Evolutionary conservation across 768 basidiomycete genomes (phyloP), one percentile per base, ranked within the genome.

Genomic region (Cyclocybe aegerita): DNA sequence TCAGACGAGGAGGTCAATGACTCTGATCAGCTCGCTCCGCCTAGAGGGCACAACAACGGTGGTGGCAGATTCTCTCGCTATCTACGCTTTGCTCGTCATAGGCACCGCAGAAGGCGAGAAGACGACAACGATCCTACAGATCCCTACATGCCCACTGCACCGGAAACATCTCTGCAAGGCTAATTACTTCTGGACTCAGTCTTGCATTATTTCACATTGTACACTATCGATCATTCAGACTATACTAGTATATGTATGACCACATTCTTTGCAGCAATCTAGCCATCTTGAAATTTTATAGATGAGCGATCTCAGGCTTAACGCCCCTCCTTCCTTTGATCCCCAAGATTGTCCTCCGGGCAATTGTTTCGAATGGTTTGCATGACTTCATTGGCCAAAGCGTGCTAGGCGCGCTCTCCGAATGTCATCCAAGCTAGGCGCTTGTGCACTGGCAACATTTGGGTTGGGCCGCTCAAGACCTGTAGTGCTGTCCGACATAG

Each of bases 351-450:
- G 10, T 30, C n/a, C 31, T 16, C 41, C 15, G 4, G 3, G 9
- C 15, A 17, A 9, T 41, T 8, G 10, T 17, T 1, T 17, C 15
- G 29, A 16, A 12, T 30, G 29, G 30, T 2, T 2, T 17, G 12
- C 29, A 43, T 8, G 29, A 32, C 35, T 50, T 69, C 59, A 81
- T 31, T 71, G 70, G 12, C 81, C 86, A 65, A 91, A 91, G 53
- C 76, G 76, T 5, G 82, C 86, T 48, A 86, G 63, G 42, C 88
- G 70, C 61, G 80, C 77, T 60, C 74, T 73, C 37, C 88, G 76
- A 52, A 91, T 78, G 59, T 87, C 86, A 47, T 90, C 89, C 32
- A 87, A 57, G 54, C 71, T 79, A 7, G 78, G 72, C 40, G 71
- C 61, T 49, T 73, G 74, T 37, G 60, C 58, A 37, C 60, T 49